Evolutionary conservation across 106 monocot species (phyloP).

Genomic region (Dioscorea alata): DNA sequence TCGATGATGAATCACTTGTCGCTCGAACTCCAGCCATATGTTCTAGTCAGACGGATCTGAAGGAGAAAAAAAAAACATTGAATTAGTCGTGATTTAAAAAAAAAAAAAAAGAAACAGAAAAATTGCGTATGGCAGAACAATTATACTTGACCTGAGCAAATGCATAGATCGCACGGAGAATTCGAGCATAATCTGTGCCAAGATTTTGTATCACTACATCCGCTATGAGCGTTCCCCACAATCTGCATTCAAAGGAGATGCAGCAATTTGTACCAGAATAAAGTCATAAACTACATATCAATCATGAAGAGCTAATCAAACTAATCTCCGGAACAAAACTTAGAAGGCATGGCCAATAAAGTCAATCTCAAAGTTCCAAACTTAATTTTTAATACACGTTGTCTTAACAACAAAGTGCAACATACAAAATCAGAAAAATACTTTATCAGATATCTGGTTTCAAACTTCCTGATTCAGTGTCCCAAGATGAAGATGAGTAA

Average conservation of each 20-base stretch:
- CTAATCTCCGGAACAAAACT: too few relatives aligned
- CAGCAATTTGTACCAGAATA: background rate
- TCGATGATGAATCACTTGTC: constrained; percentile 2
- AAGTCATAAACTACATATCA: background rate
- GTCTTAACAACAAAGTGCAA: background rate
- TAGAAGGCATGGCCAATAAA: too few relatives aligned
- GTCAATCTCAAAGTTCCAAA: too few relatives aligned
- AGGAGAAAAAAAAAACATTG: background rate
- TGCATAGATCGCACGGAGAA: constrained; percentile 88
- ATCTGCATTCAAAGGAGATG: constrained; percentile 33
- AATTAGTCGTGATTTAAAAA: background rate
- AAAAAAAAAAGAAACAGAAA: background rate
- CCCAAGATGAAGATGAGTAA: too few relatives aligned
- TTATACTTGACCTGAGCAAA: constrained; percentile 65
- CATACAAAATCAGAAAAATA: background rate
- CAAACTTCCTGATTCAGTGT: too few relatives aligned
- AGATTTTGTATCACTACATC: constrained; percentile 95
- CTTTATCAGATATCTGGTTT: too few relatives aligned
- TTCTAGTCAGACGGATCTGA: constrained; percentile 74
- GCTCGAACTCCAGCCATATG: constrained; percentile 40
- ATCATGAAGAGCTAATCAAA: background rate
- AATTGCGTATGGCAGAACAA: background rate
- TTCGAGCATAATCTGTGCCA: constrained; percentile 92
- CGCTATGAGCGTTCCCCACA: constrained; percentile 89
- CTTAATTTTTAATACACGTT: background rate